phyloP scores from a whole-genome alignment of 2,329 filamentous ascomycete genomes.

The Sclerotinia trifoliorum region DNA sequence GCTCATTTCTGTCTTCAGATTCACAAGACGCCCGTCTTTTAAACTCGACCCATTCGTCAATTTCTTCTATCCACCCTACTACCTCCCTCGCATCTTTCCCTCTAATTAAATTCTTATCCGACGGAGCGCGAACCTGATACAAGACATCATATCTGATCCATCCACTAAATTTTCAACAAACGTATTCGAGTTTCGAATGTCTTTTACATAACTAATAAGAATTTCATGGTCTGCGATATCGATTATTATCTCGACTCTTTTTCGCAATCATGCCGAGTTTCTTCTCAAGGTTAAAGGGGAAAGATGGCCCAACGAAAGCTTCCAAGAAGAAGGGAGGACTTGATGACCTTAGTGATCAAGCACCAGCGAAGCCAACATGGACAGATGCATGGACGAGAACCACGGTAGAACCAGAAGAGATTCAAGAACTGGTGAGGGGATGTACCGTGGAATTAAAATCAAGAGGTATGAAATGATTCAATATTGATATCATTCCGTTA shows the following conservation, averaged over 20 bases:
- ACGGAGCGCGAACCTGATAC: conserved; percentile 11
- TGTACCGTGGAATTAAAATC: conserved; percentile 92
- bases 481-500: conserved; percentile 30
- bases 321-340: conserved; percentile 65
- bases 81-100: not conserved
- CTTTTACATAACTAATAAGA: not conserved
- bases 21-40: not conserved
- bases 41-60: not conserved
- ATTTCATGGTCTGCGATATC: conserved; percentile 14
- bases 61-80: not conserved
- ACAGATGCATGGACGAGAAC: conserved; percentile 84
- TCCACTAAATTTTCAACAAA: not conserved
- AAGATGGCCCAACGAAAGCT: conserved; percentile 59
- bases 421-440: conserved; percentile 79
- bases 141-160: not conserved
- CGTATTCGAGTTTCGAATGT: conserved; percentile 10
- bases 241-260: not conserved
- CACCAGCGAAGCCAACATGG: conserved; percentile 72
- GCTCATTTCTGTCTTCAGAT: not conserved
- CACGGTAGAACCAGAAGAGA: conserved; percentile 82
- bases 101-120: conserved; percentile 23
- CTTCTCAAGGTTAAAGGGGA: conserved; percentile 57
- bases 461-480: conserved; percentile 65
- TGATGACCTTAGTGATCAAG: conserved; percentile 49
- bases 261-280: conserved; percentile 36